Evolutionary conservation across 768 basidiomycete species (phyloP).

Genomic region (Pleurotus pulmonarius): DNA sequence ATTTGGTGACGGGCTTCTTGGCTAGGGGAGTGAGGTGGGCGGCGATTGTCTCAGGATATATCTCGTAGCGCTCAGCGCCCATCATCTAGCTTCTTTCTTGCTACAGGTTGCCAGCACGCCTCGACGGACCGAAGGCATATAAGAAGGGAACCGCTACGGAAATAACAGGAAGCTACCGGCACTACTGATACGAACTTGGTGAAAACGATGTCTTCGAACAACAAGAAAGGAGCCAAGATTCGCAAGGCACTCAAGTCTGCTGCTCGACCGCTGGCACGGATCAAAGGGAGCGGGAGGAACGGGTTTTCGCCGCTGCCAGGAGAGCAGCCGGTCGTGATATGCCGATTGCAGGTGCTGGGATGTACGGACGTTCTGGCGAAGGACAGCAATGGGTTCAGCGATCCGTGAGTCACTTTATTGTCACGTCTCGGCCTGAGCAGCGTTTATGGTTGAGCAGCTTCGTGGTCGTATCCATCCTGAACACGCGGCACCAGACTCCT

Average conservation of each 20-base stretch:
- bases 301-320: slow-evolving; percentile 44
- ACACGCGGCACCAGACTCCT: slow-evolving; percentile 64
- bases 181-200: too few relatives aligned
- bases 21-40: background rate
- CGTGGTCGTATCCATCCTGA: slow-evolving; percentile 62
- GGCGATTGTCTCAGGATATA: background rate
- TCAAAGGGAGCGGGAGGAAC: slow-evolving; percentile 28
- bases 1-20: too few relatives aligned
- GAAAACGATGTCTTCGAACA: slow-evolving; percentile 24
- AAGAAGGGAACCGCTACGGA: too few relatives aligned
- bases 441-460: slow-evolving; percentile 40
- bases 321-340: slow-evolving; percentile 62
- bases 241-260: slow-evolving; percentile 59
- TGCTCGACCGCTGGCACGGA: slow-evolving; percentile 48
- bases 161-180: too few relatives aligned
- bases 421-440: background rate
- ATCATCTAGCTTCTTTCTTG: slow-evolving; percentile 8
- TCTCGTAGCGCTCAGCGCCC: slow-evolving; percentile 7
- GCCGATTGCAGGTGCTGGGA: slow-evolving; percentile 65
- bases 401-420: slow-evolving; percentile 55
- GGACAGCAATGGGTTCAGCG: slow-evolving; percentile 66
- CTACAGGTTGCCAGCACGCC: too few relatives aligned
- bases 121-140: too few relatives aligned
- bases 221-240: slow-evolving; percentile 39
- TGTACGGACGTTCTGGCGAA: slow-evolving; percentile 61